These are phyloP conservation scores for Phalaenopsis aphrodite DNA, from an alignment of 106 monocot species.

Conservation along the genomic window DNA sequence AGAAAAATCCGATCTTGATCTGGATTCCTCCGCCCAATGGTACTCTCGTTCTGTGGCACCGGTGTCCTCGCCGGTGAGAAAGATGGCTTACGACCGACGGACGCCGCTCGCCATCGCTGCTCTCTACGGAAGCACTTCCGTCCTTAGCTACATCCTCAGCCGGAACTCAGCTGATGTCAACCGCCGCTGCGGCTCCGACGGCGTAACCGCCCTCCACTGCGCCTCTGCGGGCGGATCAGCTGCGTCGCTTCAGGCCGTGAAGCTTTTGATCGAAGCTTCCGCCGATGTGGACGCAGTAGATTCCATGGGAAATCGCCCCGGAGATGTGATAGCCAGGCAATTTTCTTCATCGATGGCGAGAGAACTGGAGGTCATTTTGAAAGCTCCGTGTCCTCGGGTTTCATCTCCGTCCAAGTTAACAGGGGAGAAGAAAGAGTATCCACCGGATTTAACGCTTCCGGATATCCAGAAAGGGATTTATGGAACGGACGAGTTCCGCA, in stretches of 20 bases:
- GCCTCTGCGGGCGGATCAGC: constrained; percentile 40
- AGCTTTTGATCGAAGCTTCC: constrained; percentile 29
- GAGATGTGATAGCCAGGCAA: constrained; percentile 29
- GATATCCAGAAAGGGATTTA: constrained; percentile 66
- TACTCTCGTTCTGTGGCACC: constrained; percentile 39
- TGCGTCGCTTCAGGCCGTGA: constrained; percentile 16
- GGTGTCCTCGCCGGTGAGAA: background rate
- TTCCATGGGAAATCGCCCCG: constrained; percentile 29
- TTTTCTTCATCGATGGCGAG: background rate
- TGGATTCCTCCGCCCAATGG: constrained; percentile 31
- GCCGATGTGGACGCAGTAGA: constrained; percentile 40
- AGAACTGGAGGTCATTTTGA: constrained; percentile 27
- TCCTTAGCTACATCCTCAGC: constrained; percentile 45
- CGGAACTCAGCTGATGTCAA: constrained; percentile 18
- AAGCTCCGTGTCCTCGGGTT: constrained; percentile 12
- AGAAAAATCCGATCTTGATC: constrained; percentile 15
- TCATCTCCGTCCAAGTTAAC: constrained; percentile 11
- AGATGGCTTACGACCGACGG: constrained; percentile 33
- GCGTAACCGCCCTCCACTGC: constrained; percentile 47
- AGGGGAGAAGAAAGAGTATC: constrained; percentile 42
- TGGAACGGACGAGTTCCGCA: constrained; percentile 69
- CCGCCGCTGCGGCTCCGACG: constrained; percentile 26
- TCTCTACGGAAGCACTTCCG: constrained; percentile 56
- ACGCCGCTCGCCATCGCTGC: constrained; percentile 77
- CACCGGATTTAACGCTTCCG: constrained; percentile 44